Evolutionary conservation across 768 basidiomycete genomes (phyloP), one percentile per base, ranked within the genome.

Genomic region (Agaricus blazei): DNA sequence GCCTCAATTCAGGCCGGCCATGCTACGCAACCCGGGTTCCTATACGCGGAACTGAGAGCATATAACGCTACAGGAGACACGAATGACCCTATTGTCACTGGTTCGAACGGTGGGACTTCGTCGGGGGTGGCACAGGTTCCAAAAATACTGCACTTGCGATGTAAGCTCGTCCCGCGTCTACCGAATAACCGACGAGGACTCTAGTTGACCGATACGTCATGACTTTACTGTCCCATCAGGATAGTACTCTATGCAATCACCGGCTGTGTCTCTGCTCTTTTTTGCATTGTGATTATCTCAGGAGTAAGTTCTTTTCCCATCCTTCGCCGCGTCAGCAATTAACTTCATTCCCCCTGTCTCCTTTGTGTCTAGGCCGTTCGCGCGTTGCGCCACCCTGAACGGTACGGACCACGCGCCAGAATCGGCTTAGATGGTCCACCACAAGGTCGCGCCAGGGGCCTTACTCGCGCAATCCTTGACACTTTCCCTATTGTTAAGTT

Each of bases 401-500:
- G 92, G 51, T 98, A 97, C 66, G 93, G 93, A 3, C 90, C 90
- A 9, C 79, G 93, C 52, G 67, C 64, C 29, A 74, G 70, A 49
- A 67, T 68, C 43, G 72, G 68, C 3, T 69, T 65, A 26, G 74
- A 72, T 9, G 75, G 76, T 37, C 64, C 64, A 31, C 60, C 64
- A 7, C 87, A 87, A 64, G 86, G 83, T 48, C 83, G 91, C 3
- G 88, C 92, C 0, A 74, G 82, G n/a, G 94, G 94, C 6, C 77
- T 98, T 49, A 89, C 91, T 1, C 84, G 91, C 19, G 96, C 96
- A 19, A 94, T 98, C 55, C 75, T 98, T 52, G 95, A 98, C 62
- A 97, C 94, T 3, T 98, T 98, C 73, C 94, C 95, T 3, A 73
- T 97, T 59, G 86, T 96, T 70, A 93, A 93, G 67, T 98, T 94